Conservation (phyloP, 208 protist genomes). For the Trichomonas tenax region DNA sequence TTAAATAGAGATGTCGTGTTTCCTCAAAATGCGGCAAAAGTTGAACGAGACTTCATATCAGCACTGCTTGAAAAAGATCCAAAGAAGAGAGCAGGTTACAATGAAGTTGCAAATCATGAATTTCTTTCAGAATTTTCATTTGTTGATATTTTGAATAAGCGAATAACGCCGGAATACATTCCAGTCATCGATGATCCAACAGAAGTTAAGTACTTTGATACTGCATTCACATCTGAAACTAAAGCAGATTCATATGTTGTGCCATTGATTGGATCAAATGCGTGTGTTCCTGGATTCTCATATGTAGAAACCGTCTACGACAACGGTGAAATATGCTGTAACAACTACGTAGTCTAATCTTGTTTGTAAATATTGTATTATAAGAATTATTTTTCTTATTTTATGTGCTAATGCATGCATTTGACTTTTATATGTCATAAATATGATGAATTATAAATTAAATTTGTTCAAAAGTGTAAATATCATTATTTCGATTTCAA, state of each 20-base stretch:
- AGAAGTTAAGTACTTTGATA: background rate
- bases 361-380: no score
- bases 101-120: background rate
- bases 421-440: no score
- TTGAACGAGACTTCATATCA: background rate
- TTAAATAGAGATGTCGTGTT: background rate
- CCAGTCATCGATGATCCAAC: background rate
- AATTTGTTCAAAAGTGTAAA: no score
- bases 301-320: background rate
- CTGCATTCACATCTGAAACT: background rate
- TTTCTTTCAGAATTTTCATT: background rate
- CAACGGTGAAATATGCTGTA: background rate
- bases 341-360: background rate
- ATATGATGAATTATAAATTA: no score
- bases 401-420: no score
- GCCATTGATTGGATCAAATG: background rate
- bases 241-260: background rate
- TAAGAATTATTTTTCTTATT: no score
- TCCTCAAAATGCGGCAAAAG: background rate
- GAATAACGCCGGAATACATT: background rate
- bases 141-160: background rate
- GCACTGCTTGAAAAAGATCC: background rate
- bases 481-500: no score
- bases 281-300: background rate
- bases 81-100: background rate